Evolutionary conservation across 768 basidiomycete species (phyloP), one percentile per base, ranked within the genome.

Genomic region (Boletus vermiculosoides): DNA sequence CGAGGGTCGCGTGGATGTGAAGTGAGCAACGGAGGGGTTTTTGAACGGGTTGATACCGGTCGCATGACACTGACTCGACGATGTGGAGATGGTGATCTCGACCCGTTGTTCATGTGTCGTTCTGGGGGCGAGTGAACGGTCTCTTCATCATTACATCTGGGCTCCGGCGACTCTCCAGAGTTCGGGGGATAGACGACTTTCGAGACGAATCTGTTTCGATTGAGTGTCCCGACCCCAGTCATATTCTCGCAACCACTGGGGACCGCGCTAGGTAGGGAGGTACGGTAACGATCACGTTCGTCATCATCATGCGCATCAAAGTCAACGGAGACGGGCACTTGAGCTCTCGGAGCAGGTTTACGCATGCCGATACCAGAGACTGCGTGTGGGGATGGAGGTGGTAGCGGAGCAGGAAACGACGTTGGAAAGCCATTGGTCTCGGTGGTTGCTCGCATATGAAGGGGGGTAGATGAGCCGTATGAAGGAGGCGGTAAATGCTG

Each of bases 281-380:
- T 74, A 20, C 81, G 78, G 44, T 75, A 66, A 34, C 63, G 68
- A 42, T 53, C 64, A 45, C 62, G 68, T 54, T 72, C 70, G 33
- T 75, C 74, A 28, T 63, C 71, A 15, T 72, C 68, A 18, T 63
- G 71, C 13, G 68, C 68, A 50, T 71, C 67, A 44, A 81, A 78
- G 34, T 79, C 76, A 46, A 84, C 77, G 12, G 85, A 85, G 12
- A 83, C 76, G 1, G 87, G 85, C 6, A 87, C 70, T 62, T 86
- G 84, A 11, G 82, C 83, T 57, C 83, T 74, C 0, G 85, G 87
- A 23, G 83, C 83, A 22, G 81, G 82, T 65, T 88, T 89, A 39
- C 84, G 82, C 57, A 84, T 73, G 28, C 80, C 58, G 51, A 73
- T 72, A n/a, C 73, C 69, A 59, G 72, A 71, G 57, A 57, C 62